Evolutionary conservation across 2,329 filamentous ascomycete species (phyloP).

Genomic region (Uncinocarpus reesii): DNA sequence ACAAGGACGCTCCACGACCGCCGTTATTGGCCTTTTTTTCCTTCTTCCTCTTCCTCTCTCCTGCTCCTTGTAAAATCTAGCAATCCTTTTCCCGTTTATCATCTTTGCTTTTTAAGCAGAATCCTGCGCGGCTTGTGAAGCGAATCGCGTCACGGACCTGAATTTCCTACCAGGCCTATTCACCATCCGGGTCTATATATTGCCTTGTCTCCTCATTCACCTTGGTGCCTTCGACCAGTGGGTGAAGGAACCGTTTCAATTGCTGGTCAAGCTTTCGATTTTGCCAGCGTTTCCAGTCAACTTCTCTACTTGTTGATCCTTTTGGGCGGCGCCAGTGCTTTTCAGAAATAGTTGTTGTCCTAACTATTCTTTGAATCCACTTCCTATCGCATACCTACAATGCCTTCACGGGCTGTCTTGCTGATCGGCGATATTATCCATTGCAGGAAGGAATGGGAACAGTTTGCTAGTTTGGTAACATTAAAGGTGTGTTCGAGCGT

Average conservation of each 20-base stretch:
- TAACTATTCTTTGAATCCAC: neutral
- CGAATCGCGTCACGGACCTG: neutral
- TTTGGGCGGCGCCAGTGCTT: slow-evolving; percentile 3
- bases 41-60: neutral
- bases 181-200: neutral
- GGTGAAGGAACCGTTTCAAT: too few species aligned
- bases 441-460: slow-evolving; percentile 36
- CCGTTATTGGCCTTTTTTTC: neutral
- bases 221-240: too few species aligned
- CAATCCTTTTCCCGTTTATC: neutral
- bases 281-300: neutral
- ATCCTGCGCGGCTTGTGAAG: neutral
- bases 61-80: neutral
- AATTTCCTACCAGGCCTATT: too few species aligned
- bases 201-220: neutral
- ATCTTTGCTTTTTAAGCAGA: neutral
- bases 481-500: slow-evolving; percentile 29
- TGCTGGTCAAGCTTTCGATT: neutral
- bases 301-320: neutral
- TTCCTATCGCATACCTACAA: slow-evolving; percentile 17
- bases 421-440: slow-evolving; percentile 38
- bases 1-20: neutral
- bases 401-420: slow-evolving; percentile 33
- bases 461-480: slow-evolving; percentile 31
- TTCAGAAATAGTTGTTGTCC: neutral